Base-by-base conservation (phyloP, 2,329 filamentous ascomycete species). In the Cyclaneusma minus region DNA sequence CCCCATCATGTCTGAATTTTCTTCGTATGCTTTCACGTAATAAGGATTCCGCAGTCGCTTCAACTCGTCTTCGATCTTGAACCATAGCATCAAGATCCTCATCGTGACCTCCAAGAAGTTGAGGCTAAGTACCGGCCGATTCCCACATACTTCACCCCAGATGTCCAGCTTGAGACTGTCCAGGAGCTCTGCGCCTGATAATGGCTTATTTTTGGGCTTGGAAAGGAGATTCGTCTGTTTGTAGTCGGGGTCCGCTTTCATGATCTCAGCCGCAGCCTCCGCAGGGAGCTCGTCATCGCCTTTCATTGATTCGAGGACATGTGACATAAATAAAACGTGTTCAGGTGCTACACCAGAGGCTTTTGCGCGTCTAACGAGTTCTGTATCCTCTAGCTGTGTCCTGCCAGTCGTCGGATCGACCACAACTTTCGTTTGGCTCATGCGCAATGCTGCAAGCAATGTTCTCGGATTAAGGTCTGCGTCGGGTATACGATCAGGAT, bases 401-500 rank as follows among this genome's bases (percentile, higher is more conserved):
- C 42, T 23, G 2, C 44, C 42, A 4, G 50, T 50, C 4, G 11
- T 30, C 4, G 43, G 40, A 30, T 55, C 41, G 7, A 31, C 15
- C 2, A 35, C 11, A 1, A 18, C 25, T 29, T 45, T 48, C 5
- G 43, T 45, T 29, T 45, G 35, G 12, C 20, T 8, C n/a, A 50
- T 26, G 16, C 51, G 45, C 8, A 47, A 14, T 13, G 36, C n/a
- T 3, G 30, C 41, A 7, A 55, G 18, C 0, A 35, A 2, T 1
- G 45, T 51, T 0, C 7, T 10, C 4, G 44, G 14, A 0, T 32
- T 27, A 16, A 56, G 10, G 2, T 51, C 44, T 1, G 35, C 32
- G 20, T 56, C 50, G 1, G 50, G 47, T 7, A 59, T 51, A 4
- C 40, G 40, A 6, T 52, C 44, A 6, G 40, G 19, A 15, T 51